Base-by-base conservation (phyloP, 768 basidiomycete genomes). In the Lentinula aciculospora region DNA sequence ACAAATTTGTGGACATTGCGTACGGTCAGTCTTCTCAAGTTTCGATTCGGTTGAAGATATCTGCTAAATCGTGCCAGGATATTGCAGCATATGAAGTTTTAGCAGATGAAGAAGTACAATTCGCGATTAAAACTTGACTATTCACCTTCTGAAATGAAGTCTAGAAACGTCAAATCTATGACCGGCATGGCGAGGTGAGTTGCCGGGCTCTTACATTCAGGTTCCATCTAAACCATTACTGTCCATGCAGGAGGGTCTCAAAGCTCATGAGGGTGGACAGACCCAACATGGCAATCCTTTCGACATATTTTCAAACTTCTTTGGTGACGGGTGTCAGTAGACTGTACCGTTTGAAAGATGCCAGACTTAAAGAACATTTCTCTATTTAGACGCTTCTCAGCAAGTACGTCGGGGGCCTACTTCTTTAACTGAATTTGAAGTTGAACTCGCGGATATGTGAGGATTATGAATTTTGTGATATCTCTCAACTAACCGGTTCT, bases 241-340 rank as follows among this genome's bases (percentile, higher is more conserved):
- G 13, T 36, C 84, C 29, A 25, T 51, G 29, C 56, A 94, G 82
- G 95, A 97, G 69, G 96, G 96, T 8, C 69, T 99, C 55, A 92
- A 92, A 70, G 90, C 90, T 31, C 92, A 92, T 53, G 93, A 95
- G 74, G 86, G 86, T 47, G 93, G 92, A n/a, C 87, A 89, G 61
- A 78, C 82, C 48, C 78, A 83, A 49, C 78, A 87, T 55, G 81
- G 82, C 21, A 94, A 98, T 67, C 95, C 96, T 19, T 94, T 98
- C 67, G 97, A 98, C 70, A 81, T 97, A 63, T 99, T 99, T 73
- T 83, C 88, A 40, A 87, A 76, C 64, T 97, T 98, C 79, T 99
- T 99, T 63, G 92, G 92, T 53, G 84, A 83, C 53, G 88, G 87
- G 61, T 81, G 88, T 88, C 57, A 70, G 84, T 81, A 34, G 50